Evolutionary conservation across 2,329 filamentous ascomycete species (phyloP).

Genomic region (Sporothrix sp.): DNA sequence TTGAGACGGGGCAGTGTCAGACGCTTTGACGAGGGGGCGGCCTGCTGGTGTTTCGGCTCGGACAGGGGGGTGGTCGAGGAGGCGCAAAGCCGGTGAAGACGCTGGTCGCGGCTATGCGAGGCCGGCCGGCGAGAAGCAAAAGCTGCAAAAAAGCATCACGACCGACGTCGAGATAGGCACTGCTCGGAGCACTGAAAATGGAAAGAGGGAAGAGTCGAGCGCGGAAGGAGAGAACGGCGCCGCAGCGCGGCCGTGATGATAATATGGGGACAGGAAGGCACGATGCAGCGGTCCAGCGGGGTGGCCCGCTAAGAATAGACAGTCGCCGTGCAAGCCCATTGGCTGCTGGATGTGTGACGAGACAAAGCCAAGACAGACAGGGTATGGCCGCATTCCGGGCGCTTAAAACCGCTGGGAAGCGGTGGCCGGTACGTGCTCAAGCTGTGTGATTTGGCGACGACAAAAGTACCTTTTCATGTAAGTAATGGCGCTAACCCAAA

Average conservation of each 20-base stretch:
- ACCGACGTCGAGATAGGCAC: not conserved
- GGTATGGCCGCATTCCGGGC: conserved; percentile 15
- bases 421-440: not conserved
- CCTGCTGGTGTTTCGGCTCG: conserved; percentile 28
- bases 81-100: not conserved
- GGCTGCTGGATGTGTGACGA: conserved; percentile 12
- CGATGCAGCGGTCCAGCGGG: conserved; percentile 6
- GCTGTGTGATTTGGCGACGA: not conserved
- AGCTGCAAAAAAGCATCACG: not conserved
- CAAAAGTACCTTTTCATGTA: not conserved
- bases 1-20: conserved; percentile 38
- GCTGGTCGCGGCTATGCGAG: not conserved
- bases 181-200: not conserved
- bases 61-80: conserved; percentile 24
- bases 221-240: not conserved
- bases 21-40: conserved; percentile 31
- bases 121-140: not conserved
- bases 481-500: not conserved
- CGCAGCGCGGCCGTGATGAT: not conserved
- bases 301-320: conserved; percentile 16
- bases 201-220: not conserved
- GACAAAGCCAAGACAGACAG: conserved; percentile 11
- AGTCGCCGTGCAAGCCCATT: conserved; percentile 2
- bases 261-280: conserved; percentile 1
- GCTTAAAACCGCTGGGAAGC: conserved; percentile 14